These are phyloP conservation scores for Scenedesmus sp. DNA, from an alignment of 163 green algal species.

Conservation along the genomic window DNA sequence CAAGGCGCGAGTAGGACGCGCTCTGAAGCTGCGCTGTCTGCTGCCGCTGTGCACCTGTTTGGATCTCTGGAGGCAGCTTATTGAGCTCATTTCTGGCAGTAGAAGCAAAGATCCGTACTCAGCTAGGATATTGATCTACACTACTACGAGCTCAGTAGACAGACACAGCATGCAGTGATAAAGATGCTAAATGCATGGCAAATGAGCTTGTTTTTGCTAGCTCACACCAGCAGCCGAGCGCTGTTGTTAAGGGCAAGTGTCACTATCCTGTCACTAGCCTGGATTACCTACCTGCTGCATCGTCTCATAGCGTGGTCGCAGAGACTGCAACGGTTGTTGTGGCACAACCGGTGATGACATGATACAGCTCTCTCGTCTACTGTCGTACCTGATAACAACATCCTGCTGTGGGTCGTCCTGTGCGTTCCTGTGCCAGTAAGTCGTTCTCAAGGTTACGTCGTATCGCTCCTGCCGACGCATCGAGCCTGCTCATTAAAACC, in stretches of 20 bases:
- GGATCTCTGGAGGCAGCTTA: not conserved
- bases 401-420: not conserved
- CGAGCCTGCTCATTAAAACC: not conserved
- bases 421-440: not conserved
- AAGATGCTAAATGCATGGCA: not conserved
- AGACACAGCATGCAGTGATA: not conserved
- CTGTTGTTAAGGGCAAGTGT: not conserved
- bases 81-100: not conserved
- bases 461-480: not conserved
- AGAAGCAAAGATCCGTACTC: not conserved
- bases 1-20: not conserved
- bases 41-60: not conserved
- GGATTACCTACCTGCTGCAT: not conserved
- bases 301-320: not conserved
- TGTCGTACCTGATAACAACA: not conserved
- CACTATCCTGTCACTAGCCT: not conserved
- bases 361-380: not conserved
- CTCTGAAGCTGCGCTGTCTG: not conserved
- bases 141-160: not conserved
- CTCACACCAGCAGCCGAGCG: not conserved
- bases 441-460: not conserved
- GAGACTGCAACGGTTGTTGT: too few species aligned
- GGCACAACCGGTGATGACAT: too few species aligned
- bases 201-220: not conserved
- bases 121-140: not conserved